Conservation (phyloP, 2,329 filamentous ascomycete species). For the Chrysosporium keratinophilum region DNA sequence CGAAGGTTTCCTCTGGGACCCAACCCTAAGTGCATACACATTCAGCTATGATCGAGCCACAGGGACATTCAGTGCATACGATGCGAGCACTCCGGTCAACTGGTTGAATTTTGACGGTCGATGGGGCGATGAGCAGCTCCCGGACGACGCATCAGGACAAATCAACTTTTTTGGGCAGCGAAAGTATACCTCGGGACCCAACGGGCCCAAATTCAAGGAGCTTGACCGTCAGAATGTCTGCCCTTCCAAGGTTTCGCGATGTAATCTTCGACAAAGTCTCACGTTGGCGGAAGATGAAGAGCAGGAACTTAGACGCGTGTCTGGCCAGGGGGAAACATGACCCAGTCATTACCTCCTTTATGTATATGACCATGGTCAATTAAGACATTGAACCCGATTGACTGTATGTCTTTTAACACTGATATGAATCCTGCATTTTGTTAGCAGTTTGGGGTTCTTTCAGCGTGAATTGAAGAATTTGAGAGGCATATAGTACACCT, state of each 20-base stretch:
- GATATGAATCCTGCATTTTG: too few relatives aligned
- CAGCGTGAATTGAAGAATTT: too few relatives aligned
- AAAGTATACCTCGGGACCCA: constrained; percentile 50
- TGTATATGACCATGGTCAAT: too few relatives aligned
- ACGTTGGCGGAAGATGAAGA: constrained; percentile 2
- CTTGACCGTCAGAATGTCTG: constrained; percentile 48
- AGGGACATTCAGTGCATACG: constrained; percentile 40
- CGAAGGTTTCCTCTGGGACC: constrained; percentile 51
- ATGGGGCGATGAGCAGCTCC: constrained; percentile 55
- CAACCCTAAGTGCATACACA: constrained; percentile 44
- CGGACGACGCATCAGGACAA: constrained; percentile 37
- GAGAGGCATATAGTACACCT: too few relatives aligned
- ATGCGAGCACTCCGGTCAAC: constrained; percentile 38
- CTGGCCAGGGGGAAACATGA: not conserved
- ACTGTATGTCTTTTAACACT: too few relatives aligned
- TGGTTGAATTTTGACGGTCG: constrained; percentile 49
- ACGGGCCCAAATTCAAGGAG: constrained; percentile 51
- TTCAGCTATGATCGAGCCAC: constrained; percentile 43
- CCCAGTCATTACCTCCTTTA: too few relatives aligned
- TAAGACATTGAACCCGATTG: too few relatives aligned
- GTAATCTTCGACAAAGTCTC: not conserved
- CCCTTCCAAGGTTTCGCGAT: constrained; percentile 31
- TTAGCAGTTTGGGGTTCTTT: too few relatives aligned
- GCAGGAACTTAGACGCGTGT: not conserved
- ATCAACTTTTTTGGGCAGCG: constrained; percentile 40